phyloP scores from a whole-genome alignment of 202 grass and related monocot genomes.

The Carex arenaria region DNA sequence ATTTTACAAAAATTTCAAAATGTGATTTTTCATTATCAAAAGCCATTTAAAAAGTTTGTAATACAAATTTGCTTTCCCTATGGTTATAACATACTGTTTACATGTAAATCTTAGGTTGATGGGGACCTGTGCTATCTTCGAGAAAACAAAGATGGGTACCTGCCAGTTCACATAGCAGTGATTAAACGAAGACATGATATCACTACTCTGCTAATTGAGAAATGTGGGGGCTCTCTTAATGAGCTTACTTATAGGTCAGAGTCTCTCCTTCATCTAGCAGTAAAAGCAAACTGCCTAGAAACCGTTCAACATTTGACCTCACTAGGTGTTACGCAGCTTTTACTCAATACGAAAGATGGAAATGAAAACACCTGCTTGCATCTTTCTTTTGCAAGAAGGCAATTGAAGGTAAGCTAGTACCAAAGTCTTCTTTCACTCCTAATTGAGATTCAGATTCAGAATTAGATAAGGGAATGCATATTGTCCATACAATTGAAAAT shows the following conservation, averaged over 20 bases:
- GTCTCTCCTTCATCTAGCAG: neutral
- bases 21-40: no score
- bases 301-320: neutral
- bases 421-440: neutral
- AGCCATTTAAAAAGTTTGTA: no score
- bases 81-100: no score
- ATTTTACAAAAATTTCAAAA: no score
- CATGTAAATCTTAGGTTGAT: neutral
- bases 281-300: neutral
- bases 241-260: neutral
- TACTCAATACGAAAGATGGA: neutral
- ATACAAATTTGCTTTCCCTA: no score
- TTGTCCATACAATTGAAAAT: no score
- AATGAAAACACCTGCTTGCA: conserved; percentile 1
- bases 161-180: neutral
- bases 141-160: neutral
- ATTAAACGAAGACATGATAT: neutral
- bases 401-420: neutral
- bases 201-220: neutral
- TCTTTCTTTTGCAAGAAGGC: neutral
- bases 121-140: neutral
- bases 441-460: no score
- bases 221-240: neutral
- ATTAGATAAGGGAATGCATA: no score
- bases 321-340: neutral